A percentile compares a stretch with the other conserved stretches of the same genome.
These are phyloP conservation scores for Macrocybe gigantea DNA, from an alignment of 768 basidiomycete species.

Conservation along the genomic window DNA sequence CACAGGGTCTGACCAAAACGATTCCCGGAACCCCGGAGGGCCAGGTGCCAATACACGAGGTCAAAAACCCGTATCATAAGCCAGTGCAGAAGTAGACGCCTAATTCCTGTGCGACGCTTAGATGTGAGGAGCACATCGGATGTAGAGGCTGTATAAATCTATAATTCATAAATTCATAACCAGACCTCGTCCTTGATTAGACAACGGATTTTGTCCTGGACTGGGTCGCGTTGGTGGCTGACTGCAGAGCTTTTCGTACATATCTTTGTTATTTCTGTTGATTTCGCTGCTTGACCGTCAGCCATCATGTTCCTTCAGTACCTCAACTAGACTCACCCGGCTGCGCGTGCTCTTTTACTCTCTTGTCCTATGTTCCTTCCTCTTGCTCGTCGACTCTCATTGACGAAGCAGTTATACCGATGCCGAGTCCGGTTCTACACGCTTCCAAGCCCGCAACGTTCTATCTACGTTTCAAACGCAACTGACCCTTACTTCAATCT, in stretches of 20 bases:
- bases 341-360: too few relatives aligned
- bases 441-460: constrained; percentile 30
- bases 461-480: constrained; percentile 71
- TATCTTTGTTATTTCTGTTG: too few relatives aligned
- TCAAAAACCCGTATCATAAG: constrained; percentile 78
- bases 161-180: neutral
- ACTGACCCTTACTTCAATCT: constrained; percentile 87
- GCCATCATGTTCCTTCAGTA: too few relatives aligned
- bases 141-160: constrained; percentile 1
- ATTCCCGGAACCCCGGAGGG: constrained; percentile 87
- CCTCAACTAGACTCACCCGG: too few relatives aligned
- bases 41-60: constrained; percentile 82
- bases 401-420: too few relatives aligned
- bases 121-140: neutral
- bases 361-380: too few relatives aligned
- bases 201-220: too few relatives aligned
- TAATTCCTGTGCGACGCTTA: constrained; percentile 1
- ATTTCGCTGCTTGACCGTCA: too few relatives aligned
- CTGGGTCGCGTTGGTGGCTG: too few relatives aligned
- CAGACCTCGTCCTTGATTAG: too few relatives aligned
- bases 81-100: constrained; percentile 69
- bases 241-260: too few relatives aligned
- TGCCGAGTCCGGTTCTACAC: constrained; percentile 6
- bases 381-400: too few relatives aligned
- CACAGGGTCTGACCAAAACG: constrained; percentile 81